phyloP scores from a whole-genome alignment of 495 filamentous ascomycete genomes.

The Penicillium robsamsonii region DNA sequence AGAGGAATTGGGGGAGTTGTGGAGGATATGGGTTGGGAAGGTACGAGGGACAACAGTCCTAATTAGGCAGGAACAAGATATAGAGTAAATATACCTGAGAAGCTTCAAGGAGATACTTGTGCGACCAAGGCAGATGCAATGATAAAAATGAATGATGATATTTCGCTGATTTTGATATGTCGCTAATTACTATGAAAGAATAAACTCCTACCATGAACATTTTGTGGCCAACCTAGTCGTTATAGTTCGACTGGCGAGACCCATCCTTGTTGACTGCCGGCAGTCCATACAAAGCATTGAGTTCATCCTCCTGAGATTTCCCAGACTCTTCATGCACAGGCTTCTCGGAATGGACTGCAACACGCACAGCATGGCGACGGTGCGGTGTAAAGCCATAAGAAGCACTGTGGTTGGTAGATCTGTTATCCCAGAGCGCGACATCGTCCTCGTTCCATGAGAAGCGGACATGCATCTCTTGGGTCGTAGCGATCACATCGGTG shows the following conservation, averaged over 20 bases:
- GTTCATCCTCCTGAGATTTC: slow-evolving; percentile 59
- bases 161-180: neutral
- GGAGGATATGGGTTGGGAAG: neutral
- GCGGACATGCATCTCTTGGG: slow-evolving; percentile 66
- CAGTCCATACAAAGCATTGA: slow-evolving; percentile 47
- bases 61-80: neutral
- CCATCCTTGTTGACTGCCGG: slow-evolving; percentile 60
- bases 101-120: neutral
- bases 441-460: slow-evolving; percentile 70
- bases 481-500: slow-evolving; percentile 60
- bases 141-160: neutral
- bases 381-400: slow-evolving; percentile 63
- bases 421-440: slow-evolving; percentile 76
- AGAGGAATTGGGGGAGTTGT: neutral
- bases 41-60: neutral
- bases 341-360: slow-evolving; percentile 56
- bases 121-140: neutral
- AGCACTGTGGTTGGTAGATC: slow-evolving; percentile 59
- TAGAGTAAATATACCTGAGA: neutral
- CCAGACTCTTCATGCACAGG: slow-evolving; percentile 52
- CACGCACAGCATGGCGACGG: slow-evolving; percentile 61
- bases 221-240: slow-evolving; percentile 44
- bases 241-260: slow-evolving; percentile 60
- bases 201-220: neutral
- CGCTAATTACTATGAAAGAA: slow-evolving; percentile 7